A percentile compares a stretch with the other conserved stretches of the same genome.
These are phyloP conservation scores for Tricholoma terreum DNA, from an alignment of 768 basidiomycete genomes.

Conservation along the genomic window DNA sequence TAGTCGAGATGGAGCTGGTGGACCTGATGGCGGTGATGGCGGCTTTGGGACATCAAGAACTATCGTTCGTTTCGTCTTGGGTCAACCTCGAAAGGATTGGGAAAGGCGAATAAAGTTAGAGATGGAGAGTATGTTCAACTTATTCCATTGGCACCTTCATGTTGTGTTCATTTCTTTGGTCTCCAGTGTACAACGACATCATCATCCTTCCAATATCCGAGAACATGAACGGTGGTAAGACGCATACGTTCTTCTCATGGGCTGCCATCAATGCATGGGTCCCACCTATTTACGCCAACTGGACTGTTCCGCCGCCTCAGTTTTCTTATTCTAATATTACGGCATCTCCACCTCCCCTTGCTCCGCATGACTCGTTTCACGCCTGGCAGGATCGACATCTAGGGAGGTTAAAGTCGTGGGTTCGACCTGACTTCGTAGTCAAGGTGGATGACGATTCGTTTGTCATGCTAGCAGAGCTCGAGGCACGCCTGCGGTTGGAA, in stretches of 20 bases:
- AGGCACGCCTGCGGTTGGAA: conserved; percentile 80
- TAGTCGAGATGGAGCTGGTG: conserved; percentile 70
- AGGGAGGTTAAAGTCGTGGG: conserved; percentile 57
- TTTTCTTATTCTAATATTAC: conserved; percentile 70
- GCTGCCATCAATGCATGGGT: conserved; percentile 89
- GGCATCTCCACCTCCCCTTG: conserved; percentile 53
- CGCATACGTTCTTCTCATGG: conserved; percentile 90
- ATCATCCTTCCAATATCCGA: conserved; percentile 79
- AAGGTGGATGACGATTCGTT: conserved; percentile 97
- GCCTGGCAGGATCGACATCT: conserved; percentile 50
- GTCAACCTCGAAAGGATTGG: conserved; percentile 77
- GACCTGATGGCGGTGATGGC: conserved; percentile 46
- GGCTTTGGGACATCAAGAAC: conserved; percentile 78
- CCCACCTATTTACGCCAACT: conserved; percentile 64
- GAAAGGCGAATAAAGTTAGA: conserved; percentile 79
- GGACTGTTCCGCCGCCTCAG: conserved; percentile 40
- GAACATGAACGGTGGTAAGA: conserved; percentile 97
- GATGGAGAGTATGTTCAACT: conserved; percentile 70
- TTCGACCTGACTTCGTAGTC: conserved; percentile 85
- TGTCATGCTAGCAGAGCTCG: conserved; percentile 91
- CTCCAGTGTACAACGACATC: conserved; percentile 79
- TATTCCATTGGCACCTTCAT: neutral
- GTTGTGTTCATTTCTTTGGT: neutral
- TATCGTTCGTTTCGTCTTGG: conserved; percentile 85
- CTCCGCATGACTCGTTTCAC: conserved; percentile 66